Conservation (phyloP, 2,329 filamentous ascomycete genomes). For the Neonectria neomacrospora region DNA sequence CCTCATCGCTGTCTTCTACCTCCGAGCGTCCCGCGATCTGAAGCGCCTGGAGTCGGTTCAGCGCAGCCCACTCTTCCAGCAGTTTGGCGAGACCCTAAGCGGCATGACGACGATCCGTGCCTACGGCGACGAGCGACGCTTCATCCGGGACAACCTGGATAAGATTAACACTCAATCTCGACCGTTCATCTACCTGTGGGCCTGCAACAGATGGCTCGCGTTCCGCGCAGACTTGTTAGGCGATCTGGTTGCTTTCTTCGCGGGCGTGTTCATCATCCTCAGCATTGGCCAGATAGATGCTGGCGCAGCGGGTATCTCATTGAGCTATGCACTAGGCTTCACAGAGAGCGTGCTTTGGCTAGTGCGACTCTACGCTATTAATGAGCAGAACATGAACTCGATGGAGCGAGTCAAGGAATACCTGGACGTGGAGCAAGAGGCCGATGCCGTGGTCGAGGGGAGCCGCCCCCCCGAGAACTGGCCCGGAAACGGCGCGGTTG, state of each 20-base stretch:
- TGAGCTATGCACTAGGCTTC: conserved; percentile 96
- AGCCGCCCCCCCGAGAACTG: conserved; percentile 82
- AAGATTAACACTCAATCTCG: conserved; percentile 92
- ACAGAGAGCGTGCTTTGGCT: conserved; percentile 98
- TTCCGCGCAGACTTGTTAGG: conserved; percentile 92
- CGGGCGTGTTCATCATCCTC: conserved; percentile 88
- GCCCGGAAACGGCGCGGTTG: conserved; percentile 86
- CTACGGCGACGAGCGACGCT: conserved; percentile 92
- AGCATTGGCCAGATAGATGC: conserved; percentile 87
- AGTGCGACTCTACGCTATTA: conserved; percentile 90
- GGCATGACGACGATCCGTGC: conserved; percentile 97
- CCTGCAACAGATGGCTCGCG: conserved; percentile 94
- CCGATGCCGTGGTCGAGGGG: conserved; percentile 78
- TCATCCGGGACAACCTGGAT: conserved; percentile 88
- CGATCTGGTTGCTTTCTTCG: conserved; percentile 92
- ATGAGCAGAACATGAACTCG: conserved; percentile 99
- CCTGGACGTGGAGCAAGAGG: conserved; percentile 94
- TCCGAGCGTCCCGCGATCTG: conserved; percentile 91
- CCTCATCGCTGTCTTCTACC: conserved; percentile 86
- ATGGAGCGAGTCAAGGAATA: conserved; percentile 98
- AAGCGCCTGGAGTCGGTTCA: conserved; percentile 96
- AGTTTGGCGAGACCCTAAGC: conserved; percentile 94
- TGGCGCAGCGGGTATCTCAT: conserved; percentile 89
- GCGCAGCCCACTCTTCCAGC: conserved; percentile 94
- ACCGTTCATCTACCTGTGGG: conserved; percentile 97